phyloP scores from a whole-genome alignment of 2,329 filamentous ascomycete species.

The Calonectria henricotiae region DNA sequence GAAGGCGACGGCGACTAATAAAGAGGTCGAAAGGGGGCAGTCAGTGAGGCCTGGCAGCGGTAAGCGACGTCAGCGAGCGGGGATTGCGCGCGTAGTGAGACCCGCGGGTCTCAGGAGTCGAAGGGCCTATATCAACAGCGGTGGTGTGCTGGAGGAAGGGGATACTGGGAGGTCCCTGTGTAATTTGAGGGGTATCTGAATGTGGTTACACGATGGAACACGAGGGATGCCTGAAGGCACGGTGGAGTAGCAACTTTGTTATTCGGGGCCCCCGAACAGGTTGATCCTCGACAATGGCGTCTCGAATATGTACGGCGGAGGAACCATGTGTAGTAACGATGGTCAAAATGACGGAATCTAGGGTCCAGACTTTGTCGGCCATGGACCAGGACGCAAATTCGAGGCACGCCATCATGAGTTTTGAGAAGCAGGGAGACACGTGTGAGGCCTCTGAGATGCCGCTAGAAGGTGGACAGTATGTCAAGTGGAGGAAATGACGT shows the following conservation, averaged over 20 bases:
- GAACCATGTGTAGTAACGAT: slow-evolving; percentile 7
- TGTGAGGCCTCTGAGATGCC: slow-evolving; percentile 21
- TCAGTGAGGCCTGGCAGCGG: slow-evolving; percentile 20
- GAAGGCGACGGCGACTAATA: slow-evolving; percentile 16
- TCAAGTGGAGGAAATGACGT: slow-evolving; percentile 22
- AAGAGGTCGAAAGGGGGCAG: slow-evolving; percentile 6
- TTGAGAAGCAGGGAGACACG: slow-evolving; percentile 6
- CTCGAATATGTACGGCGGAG: not conserved
- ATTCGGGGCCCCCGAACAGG: slow-evolving; percentile 10
- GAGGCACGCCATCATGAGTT: not conserved
- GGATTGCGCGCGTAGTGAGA: slow-evolving; percentile 26
- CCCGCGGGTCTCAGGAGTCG: slow-evolving; percentile 17
- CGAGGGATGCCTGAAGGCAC: slow-evolving; percentile 3
- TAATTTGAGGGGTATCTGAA: slow-evolving; percentile 15
- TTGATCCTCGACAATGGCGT: not conserved
- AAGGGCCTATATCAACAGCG: not conserved
- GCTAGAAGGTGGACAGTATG: slow-evolving; percentile 18
- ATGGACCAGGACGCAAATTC: not conserved
- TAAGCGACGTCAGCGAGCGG: slow-evolving; percentile 23
- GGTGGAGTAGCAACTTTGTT: slow-evolving; percentile 11
- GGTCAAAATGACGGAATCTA: slow-evolving; percentile 8
- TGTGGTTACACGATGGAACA: slow-evolving; percentile 11
- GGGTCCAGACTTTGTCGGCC: slow-evolving; percentile 1
- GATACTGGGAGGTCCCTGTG: slow-evolving; percentile 1
- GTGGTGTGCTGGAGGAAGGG: not conserved